Conservation (phyloP, 169 alveolate genomes). For the Plasmodium sp. region DNA sequence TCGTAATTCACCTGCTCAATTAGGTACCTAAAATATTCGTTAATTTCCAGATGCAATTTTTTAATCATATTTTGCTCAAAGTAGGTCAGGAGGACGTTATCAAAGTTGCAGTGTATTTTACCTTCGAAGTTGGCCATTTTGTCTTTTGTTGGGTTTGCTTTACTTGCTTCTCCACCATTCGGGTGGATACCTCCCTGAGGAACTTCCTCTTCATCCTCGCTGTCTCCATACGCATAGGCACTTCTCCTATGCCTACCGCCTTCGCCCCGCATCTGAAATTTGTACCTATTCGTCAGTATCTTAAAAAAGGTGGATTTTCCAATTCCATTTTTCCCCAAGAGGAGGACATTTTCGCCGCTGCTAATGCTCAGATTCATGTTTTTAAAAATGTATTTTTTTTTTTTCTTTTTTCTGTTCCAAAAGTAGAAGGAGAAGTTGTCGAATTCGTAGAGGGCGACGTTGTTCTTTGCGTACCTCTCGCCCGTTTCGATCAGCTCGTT, state of each 20-base stretch:
- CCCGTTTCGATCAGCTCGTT: conserved; percentile 75
- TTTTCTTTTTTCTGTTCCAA: conserved; percentile 6
- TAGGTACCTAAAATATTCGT: conserved; percentile 58
- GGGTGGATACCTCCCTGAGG: neutral
- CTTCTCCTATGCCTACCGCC: conserved; percentile 11
- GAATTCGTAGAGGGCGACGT: conserved; percentile 75
- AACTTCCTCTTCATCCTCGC: neutral
- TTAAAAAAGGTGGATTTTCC: conserved; percentile 83
- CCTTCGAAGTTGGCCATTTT: conserved; percentile 28
- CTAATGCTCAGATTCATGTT: conserved; percentile 68
- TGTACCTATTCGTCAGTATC: conserved; percentile 69
- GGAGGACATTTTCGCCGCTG: conserved; percentile 75
- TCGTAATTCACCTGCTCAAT: conserved; percentile 33
- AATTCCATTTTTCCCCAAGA: conserved; percentile 83
- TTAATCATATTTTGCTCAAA: conserved; percentile 73
- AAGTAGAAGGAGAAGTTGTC: conserved; percentile 61
- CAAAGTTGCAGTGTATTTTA: conserved; percentile 36
- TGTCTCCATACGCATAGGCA: conserved; percentile 51
- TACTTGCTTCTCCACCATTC: neutral
- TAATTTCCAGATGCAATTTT: conserved; percentile 40
- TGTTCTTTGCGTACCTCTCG: conserved; percentile 63
- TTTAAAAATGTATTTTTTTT: conserved; percentile 73
- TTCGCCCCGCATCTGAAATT: neutral
- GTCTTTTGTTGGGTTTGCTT: neutral
- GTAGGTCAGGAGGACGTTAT: conserved; percentile 58